A percentile compares a stretch with the other conserved stretches of the same genome.
Conservation (phyloP, 352 stramenopile genomes). For the Globisporangium orthogonon region DNA sequence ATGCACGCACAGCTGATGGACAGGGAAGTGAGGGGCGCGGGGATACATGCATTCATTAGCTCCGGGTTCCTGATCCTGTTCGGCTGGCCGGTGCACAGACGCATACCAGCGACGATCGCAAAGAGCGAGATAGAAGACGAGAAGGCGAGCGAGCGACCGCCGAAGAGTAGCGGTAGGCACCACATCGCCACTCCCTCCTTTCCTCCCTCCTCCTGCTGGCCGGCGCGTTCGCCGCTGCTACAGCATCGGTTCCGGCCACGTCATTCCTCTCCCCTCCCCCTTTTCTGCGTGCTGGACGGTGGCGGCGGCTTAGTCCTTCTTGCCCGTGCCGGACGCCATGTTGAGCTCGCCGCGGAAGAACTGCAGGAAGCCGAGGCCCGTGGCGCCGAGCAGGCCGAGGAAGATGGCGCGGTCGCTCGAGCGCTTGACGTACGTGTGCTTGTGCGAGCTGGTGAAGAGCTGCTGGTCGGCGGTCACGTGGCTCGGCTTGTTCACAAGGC, state of each 20-base stretch:
- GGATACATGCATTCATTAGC: neutral
- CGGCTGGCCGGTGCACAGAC: too few relatives aligned
- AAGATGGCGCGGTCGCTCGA: conserved; percentile 42
- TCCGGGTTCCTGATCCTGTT: neutral
- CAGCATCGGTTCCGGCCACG: neutral
- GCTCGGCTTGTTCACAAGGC: conserved; percentile 68
- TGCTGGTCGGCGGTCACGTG: conserved; percentile 52
- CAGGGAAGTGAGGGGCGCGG: neutral
- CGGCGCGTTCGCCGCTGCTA: neutral
- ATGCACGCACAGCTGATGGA: too few relatives aligned
- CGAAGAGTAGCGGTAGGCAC: neutral
- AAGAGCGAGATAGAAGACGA: conserved; percentile 4
- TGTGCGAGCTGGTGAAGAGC: conserved; percentile 54
- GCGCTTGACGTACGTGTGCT: conserved; percentile 64
- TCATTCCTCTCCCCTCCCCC: neutral
- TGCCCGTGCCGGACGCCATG: conserved; percentile 63
- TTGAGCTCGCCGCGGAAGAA: conserved; percentile 52
- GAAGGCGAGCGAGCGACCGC: neutral
- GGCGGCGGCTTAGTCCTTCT: conserved; percentile 53
- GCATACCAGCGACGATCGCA: too few relatives aligned
- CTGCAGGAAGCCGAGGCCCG: conserved; percentile 52
- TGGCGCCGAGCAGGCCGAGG: conserved; percentile 27
- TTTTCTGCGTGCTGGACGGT: neutral
- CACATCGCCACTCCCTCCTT: neutral
- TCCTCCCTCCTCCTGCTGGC: neutral